Percentiles rank a stretch among this genome's conserved stretches.
phyloP scores from a whole-genome alignment of 2,329 filamentous ascomycete species.

The Pseudocercospora fuligena region DNA sequence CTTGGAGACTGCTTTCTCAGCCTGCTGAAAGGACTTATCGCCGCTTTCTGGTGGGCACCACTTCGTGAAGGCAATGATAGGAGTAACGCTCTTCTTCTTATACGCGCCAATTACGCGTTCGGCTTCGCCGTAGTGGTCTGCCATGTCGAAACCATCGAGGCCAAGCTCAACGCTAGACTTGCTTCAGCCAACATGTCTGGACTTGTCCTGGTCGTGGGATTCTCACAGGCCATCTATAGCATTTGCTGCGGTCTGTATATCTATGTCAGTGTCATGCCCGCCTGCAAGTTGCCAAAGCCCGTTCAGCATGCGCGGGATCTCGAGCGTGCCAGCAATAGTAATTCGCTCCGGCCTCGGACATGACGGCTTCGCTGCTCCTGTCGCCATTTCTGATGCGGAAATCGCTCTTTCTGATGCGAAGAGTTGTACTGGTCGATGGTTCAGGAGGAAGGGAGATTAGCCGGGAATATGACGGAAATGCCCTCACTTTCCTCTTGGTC shows the following conservation, averaged over 20 bases:
- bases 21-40: background rate
- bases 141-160: conserved; percentile 5
- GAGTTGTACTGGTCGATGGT: background rate
- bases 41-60: conserved; percentile 3
- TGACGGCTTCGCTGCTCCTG: background rate
- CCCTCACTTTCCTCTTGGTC: background rate
- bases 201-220: no score
- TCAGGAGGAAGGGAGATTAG: background rate
- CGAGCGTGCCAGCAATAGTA: background rate
- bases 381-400: background rate
- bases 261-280: background rate
- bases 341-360: background rate
- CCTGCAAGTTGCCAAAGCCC: conserved; percentile 7
- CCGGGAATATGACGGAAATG: background rate
- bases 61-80: conserved; percentile 1
- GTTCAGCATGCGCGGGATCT: conserved; percentile 5
- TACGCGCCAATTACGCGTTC: background rate
- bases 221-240: conserved; percentile 1
- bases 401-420: background rate
- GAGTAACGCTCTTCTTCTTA: background rate
- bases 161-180: background rate
- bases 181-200: background rate
- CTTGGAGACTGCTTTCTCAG: background rate
- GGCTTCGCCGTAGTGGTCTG: conserved; percentile 6
- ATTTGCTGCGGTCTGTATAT: background rate